phyloP scores from a whole-genome alignment of 2,329 filamentous ascomycete species.

The Colletotrichum sp. region DNA sequence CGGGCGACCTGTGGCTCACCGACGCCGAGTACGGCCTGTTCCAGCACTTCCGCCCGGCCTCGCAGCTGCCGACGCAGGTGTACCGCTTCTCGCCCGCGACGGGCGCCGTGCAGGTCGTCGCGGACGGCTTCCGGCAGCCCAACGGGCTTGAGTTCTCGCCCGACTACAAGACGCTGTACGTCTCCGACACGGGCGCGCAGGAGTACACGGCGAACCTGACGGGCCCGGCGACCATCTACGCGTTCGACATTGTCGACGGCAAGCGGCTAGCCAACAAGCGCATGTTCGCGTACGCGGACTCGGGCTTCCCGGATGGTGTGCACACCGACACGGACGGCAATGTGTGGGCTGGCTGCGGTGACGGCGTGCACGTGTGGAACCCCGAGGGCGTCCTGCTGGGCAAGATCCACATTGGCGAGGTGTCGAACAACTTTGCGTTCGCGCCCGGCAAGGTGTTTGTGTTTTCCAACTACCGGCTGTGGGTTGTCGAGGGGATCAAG shows the following conservation, averaged over 20 bases:
- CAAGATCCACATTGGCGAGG: slow-evolving; percentile 44
- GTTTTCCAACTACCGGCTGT: slow-evolving; percentile 51
- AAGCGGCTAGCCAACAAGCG: slow-evolving; percentile 41
- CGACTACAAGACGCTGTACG: slow-evolving; percentile 46
- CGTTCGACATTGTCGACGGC: slow-evolving; percentile 12
- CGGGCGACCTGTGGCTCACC: slow-evolving; percentile 53
- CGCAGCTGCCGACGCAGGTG: slow-evolving; percentile 49
- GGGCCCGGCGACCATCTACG: slow-evolving; percentile 11
- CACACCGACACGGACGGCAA: slow-evolving; percentile 51
- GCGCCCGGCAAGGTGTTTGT: slow-evolving; percentile 47
- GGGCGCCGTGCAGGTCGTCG: slow-evolving; percentile 45
- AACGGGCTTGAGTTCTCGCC: slow-evolving; percentile 53
- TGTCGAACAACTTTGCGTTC: slow-evolving; percentile 53
- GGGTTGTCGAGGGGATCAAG: slow-evolving; percentile 25
- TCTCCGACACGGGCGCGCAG: slow-evolving; percentile 44
- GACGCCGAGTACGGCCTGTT: slow-evolving; percentile 54
- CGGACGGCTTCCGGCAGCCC: slow-evolving; percentile 51
- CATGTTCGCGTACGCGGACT: slow-evolving; percentile 54
- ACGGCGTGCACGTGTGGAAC: slow-evolving; percentile 55
- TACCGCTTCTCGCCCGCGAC: slow-evolving; percentile 49
- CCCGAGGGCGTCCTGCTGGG: slow-evolving; percentile 49
- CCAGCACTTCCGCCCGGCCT: slow-evolving; percentile 48
- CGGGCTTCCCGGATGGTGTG: slow-evolving; percentile 51
- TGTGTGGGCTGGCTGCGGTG: slow-evolving; percentile 53
- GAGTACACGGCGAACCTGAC: not conserved